Evolutionary conservation across 1,284 basidiomycete species (phyloP), one percentile per base, ranked within the genome.

Genomic region (Cryptococcus sp.): DNA sequence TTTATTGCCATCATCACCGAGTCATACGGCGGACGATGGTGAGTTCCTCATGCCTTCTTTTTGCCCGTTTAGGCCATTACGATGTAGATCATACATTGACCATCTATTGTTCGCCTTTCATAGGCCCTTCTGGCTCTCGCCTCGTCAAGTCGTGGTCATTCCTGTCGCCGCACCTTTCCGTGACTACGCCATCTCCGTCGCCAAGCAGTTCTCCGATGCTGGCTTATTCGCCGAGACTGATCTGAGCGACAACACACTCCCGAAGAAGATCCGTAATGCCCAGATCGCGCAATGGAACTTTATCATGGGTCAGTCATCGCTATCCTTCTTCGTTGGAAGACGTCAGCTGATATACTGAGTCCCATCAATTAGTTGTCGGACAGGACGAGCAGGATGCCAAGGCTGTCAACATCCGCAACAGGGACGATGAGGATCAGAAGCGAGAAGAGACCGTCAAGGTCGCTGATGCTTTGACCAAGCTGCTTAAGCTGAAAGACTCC

Each of bases 1-100:
- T 99, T 99, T 81, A 92, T 97, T 59, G 95, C 93, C 44, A 98
- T 99, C 73, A 88, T 95, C 65, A 98, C 93, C 4, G 96, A 99
- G 79, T 93, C 97, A 77, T 95, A 93, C 75, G 94, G 87, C 47
- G 96, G 96, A 38, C 97, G 97, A 82, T 99, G 95, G 94, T 90
- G 62, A 57, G 84, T 35, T 10, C 31, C 4, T 72, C 17, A 39
- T 40, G 19, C 27, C 31, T 20, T 22, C 56, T 23, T 40, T 52
- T 25, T n/a, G 39, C 38, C 31, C 47, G 16, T 39, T 5, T 51
- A 49, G 13, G 13, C 2, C 31, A 13, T 2, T 13, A 35, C 31
- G 13, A 35, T 35, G 31, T 2, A 4, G 2, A 10, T 2, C 31
- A 35, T 8, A 5, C 31, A 10, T 35, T 35, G 31, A 35, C 13